A percentile compares a stretch with the other conserved stretches of the same genome.
These are phyloP conservation scores for Paraphoma chrysanthemicola DNA, from an alignment of 2,329 filamentous ascomycete species.

Conservation along the genomic window DNA sequence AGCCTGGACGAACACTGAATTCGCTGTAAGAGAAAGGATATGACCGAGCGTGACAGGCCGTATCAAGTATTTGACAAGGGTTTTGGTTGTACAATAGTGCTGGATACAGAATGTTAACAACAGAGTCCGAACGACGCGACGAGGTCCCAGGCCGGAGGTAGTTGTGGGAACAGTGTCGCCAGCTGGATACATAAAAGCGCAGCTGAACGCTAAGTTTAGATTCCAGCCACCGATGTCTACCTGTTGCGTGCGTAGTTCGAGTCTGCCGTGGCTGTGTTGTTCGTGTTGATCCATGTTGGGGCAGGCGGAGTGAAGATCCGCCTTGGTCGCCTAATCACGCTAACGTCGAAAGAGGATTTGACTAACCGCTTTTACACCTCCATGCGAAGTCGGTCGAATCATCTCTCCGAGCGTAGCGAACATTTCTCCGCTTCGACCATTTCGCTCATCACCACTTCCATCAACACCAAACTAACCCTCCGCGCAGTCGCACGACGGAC, in stretches of 20 bases:
- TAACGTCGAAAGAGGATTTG: not conserved
- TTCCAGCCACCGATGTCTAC: not conserved
- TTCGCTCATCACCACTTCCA: not conserved
- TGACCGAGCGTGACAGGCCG: too few relatives aligned
- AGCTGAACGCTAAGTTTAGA: not conserved
- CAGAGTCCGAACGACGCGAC: too few relatives aligned
- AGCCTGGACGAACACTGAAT: too few relatives aligned
- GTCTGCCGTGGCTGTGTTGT: not conserved
- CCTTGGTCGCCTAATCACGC: not conserved
- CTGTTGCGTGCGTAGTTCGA: not conserved
- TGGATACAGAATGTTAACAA: too few relatives aligned
- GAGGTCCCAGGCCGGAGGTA: not conserved
- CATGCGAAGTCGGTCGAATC: not conserved
- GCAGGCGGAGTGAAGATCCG: not conserved
- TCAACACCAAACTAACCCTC: not conserved
- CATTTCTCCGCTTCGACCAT: not conserved
- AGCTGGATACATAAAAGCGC: not conserved
- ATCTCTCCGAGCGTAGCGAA: not conserved
- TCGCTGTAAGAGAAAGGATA: too few relatives aligned
- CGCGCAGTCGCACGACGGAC: not conserved
- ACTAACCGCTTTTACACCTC: not conserved
- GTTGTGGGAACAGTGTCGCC: not conserved
- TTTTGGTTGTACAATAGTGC: too few relatives aligned
- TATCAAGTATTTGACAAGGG: too few relatives aligned
- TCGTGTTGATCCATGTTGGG: not conserved